These are phyloP conservation scores for Serendipita sp. DNA, from an alignment of 768 basidiomycete species.

Conservation along the genomic window DNA sequence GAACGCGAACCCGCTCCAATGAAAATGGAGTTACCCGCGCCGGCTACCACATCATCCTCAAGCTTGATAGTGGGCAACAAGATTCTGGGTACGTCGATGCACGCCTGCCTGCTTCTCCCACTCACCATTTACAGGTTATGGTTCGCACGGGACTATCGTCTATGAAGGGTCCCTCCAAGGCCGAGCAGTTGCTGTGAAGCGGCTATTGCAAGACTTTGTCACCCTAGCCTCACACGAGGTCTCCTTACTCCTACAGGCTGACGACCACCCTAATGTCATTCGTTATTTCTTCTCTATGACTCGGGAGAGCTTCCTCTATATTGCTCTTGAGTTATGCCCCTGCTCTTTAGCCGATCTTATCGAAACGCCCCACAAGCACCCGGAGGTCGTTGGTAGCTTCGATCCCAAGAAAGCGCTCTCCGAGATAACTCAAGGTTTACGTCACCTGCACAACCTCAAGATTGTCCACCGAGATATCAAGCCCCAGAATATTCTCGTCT, in stretches of 20 bases:
- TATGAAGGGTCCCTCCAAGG: conserved; percentile 91
- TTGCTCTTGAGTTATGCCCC: conserved; percentile 89
- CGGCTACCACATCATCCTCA: conserved; percentile 3
- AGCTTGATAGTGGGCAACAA: conserved; percentile 50
- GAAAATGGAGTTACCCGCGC: background rate
- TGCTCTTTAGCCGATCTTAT: conserved; percentile 77
- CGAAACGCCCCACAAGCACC: conserved; percentile 52
- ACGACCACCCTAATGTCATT: conserved; percentile 97
- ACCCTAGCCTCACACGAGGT: conserved; percentile 91
- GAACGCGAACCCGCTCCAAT: background rate
- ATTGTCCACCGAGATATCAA: conserved; percentile 98
- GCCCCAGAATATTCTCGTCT: conserved; percentile 91
- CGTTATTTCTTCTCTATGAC: conserved; percentile 96
- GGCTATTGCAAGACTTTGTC: conserved; percentile 86
- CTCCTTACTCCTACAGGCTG: conserved; percentile 83
- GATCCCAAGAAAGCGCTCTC: conserved; percentile 75
- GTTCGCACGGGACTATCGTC: conserved; percentile 94
- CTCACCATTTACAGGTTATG: conserved; percentile 46
- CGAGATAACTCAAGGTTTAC: conserved; percentile 75
- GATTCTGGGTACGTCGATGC: conserved; percentile 42
- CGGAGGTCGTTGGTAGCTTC: conserved; percentile 60
- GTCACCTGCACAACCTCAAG: conserved; percentile 84
- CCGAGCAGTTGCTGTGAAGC: conserved; percentile 95
- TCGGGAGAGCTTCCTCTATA: conserved; percentile 87
- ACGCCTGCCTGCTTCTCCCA: background rate